Evolutionary conservation across 495 filamentous ascomycete genomes (phyloP), one percentile per base, ranked within the genome.

Genomic region (Trichocladium uniseriatum): DNA sequence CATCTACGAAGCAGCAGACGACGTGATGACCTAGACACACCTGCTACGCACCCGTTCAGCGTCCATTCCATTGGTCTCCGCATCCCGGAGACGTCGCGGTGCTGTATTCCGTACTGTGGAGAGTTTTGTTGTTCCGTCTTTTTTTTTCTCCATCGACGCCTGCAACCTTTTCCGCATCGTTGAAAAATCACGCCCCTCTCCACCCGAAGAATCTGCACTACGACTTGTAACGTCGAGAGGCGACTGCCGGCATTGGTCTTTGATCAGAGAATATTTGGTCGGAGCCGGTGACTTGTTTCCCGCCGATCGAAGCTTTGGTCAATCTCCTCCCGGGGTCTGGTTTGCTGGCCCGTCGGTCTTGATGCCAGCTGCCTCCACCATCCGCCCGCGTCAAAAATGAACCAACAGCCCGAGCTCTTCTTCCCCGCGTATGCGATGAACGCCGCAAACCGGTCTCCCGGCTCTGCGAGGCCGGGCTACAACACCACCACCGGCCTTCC

Each of bases 401-500:
- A 63, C 44, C 55, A 60, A 37, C 64, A 67, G 31, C 55, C 56
- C 41, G 54, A 62, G 8, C 45, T 57, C 20, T 65, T 61, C 48
- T 62, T 61, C 35, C 32, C 57, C 28, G 52, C 51, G 11, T 63
- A 63, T 35, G 55, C 53, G 28, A 57, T 61, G 60, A 55, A 45
- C 53, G 47, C 56, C 36, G 46, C 66, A 15, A 69, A 66, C 50
- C 62, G 66, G 51, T 72, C 69, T 21, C 73, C 74, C 14, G 58
- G 65, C 38, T 66, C 68, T 9, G 60, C 67, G 31, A 61, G 69
- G 40, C 70, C 70, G 29, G 70, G 68, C 35, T 77, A 73, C 59
- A 68, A 67, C 48, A 78, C 74, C 43, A 76, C 79, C 34, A 76
- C 82, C 55, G 79, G 80, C 29, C 72, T 88, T 36, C 79, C 69